Evolutionary conservation across 345 rosid species (phyloP), one percentile per base, ranked within the genome.

Genomic region (Adansonia digitata): DNA sequence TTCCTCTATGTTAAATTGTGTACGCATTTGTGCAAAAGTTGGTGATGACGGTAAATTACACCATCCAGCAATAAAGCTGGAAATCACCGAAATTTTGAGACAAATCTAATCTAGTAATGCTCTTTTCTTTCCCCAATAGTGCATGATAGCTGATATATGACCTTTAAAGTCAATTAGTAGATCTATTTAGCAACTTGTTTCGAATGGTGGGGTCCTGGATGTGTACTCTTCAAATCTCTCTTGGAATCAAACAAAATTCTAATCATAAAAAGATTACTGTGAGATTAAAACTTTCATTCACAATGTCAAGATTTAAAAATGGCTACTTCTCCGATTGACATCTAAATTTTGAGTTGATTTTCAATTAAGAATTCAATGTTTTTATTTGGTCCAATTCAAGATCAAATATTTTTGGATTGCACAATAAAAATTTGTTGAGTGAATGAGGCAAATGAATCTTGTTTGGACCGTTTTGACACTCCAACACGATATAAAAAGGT

Each of bases 121-220:
- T 39, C 42, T 5, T 24, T n/a, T n/a, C n/a, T n/a, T n/a, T n/a
- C n/a, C n/a, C 10, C 10, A 24, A 42, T 40, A 42, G 71, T 66
- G 35, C 70, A 65, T 40, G 71, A 42, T 65, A 65, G 34, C 49
- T 10, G 26, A 64, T 37, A 37, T 37, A 35, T 37, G 37, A 48
- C 46, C 20, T 6, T 42, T 22, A 22, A 65, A 24, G 51, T 13
- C 51, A 13, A 65, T 11, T 42, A 42, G 31, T 66, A 22, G 35
- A 66, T 66, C 35, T 49, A 22, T 20, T 29, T 29, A 15, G 20
- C 40, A 60, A 60, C 65, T 60, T 29, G 65, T 60, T 29, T 42
- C 14, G 20, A 22, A 66, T 66, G 52, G 71, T 43, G 71, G 71
- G 71, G 71, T 66, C 71, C 71, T 51, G 18, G 22, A 12, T 42